phyloP scores from a whole-genome alignment of 768 basidiomycete species.

The Phaffia tasmanica region DNA sequence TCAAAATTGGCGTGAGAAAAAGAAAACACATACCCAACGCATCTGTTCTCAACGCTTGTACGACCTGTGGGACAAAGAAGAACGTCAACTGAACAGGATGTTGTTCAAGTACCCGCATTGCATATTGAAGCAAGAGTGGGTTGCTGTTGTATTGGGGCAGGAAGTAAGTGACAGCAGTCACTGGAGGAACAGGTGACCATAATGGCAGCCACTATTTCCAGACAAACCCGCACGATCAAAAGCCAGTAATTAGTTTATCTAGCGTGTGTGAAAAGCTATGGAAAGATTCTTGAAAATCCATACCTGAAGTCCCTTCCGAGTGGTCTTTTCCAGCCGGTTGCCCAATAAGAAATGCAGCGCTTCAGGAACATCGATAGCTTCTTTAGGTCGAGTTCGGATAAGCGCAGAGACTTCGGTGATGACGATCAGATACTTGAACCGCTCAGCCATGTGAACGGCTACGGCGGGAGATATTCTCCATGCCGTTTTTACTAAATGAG shows the following conservation, averaged over 20 bases:
- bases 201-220: constrained; percentile 60
- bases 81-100: constrained; percentile 91
- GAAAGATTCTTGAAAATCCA: constrained; percentile 16
- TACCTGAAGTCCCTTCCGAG: constrained; percentile 67
- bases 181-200: constrained; percentile 74
- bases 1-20: background rate
- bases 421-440: constrained; percentile 61
- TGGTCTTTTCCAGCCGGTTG: constrained; percentile 50
- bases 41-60: constrained; percentile 87
- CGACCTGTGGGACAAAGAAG: constrained; percentile 98
- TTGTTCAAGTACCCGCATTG: constrained; percentile 85
- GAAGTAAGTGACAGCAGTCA: constrained; percentile 51
- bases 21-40: constrained; percentile 52
- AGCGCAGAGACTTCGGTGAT: constrained; percentile 63
- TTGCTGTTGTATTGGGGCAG: constrained; percentile 73
- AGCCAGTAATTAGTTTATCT: background rate
- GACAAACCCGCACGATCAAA: constrained; percentile 7
- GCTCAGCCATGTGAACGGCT: constrained; percentile 70
- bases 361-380: constrained; percentile 64
- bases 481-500: constrained; percentile 53
- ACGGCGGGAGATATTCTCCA: constrained; percentile 79
- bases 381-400: constrained; percentile 58
- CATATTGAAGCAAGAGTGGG: constrained; percentile 83
- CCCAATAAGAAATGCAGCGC: constrained; percentile 71
- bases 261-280: constrained; percentile 10